These are phyloP conservation scores for Gossypium longicalyx DNA, from an alignment of 345 rosid genomes.

Conservation along the genomic window DNA sequence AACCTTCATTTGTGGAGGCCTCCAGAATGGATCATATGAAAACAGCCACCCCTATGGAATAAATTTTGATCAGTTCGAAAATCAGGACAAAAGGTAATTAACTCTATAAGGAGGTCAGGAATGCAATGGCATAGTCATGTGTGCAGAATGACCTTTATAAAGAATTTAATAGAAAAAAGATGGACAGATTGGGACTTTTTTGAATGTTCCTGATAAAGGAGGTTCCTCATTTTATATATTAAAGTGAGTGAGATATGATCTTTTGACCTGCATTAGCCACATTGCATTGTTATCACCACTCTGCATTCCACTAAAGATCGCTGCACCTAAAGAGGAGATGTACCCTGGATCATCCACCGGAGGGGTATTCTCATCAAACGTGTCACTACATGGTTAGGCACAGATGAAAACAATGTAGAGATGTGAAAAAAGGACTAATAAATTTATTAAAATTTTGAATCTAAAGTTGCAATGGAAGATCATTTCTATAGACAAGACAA, in stretches of 20 bases:
- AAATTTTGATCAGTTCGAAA: constrained; percentile 17
- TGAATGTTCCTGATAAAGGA: constrained; percentile 5
- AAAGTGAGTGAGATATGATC: constrained; percentile 3
- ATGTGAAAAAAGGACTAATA: background rate
- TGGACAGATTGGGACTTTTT: background rate
- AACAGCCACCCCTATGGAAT: constrained; percentile 64
- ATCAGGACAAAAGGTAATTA: constrained; percentile 5
- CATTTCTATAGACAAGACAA: background rate
- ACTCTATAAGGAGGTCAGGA: background rate
- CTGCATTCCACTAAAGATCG: constrained; percentile 61
- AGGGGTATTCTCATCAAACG: constrained; percentile 78
- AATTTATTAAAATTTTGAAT: background rate
- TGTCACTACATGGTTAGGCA: constrained; percentile 46
- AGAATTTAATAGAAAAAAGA: background rate
- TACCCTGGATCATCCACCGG: constrained; percentile 60
- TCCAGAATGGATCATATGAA: constrained; percentile 75
- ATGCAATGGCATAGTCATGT: background rate
- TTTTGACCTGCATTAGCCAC: constrained; percentile 74
- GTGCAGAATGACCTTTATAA: background rate
- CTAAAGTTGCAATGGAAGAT: background rate
- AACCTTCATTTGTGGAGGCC: constrained; percentile 77
- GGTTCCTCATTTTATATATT: background rate
- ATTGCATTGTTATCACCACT: constrained; percentile 59
- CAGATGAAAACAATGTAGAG: background rate
- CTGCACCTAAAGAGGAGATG: constrained; percentile 65